Conservation (phyloP, 108 stramenopile genomes). For the Bacterosira constricta region DNA sequence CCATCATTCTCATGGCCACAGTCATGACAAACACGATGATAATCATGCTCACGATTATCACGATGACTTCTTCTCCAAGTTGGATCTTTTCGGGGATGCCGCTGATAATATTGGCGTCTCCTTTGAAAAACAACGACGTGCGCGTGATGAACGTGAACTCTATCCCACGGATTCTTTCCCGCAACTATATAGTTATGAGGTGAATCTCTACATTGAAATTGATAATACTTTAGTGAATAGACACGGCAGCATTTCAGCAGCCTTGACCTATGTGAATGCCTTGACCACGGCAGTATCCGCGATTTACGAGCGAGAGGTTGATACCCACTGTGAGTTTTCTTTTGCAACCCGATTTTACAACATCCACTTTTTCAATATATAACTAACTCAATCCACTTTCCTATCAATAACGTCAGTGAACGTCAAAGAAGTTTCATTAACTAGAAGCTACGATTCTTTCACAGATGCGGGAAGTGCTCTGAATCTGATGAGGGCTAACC, state of each 20-base stretch:
- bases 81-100: neutral
- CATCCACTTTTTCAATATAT: too few relatives aligned
- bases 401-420: too few relatives aligned
- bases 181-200: slow-evolving; percentile 9
- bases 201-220: slow-evolving; percentile 28
- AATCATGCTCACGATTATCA: neutral
- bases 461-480: too few relatives aligned
- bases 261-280: slow-evolving; percentile 13
- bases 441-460: too few relatives aligned
- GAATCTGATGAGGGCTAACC: too few relatives aligned
- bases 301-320: slow-evolving; percentile 22
- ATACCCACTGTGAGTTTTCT: slow-evolving; percentile 34
- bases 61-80: neutral
- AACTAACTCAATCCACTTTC: neutral
- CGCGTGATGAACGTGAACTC: too few relatives aligned
- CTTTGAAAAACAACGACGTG: neutral
- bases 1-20: neutral
- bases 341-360: too few relatives aligned
- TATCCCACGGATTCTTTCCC: slow-evolving; percentile 16
- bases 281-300: slow-evolving; percentile 4
- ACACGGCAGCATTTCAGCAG: neutral
- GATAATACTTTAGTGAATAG: slow-evolving; percentile 9
- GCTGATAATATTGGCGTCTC: neutral
- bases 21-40: slow-evolving; percentile 1
- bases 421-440: too few relatives aligned